Conservation (phyloP, 129 eudicot genomes). For the Saposhnikovia divaricata region DNA sequence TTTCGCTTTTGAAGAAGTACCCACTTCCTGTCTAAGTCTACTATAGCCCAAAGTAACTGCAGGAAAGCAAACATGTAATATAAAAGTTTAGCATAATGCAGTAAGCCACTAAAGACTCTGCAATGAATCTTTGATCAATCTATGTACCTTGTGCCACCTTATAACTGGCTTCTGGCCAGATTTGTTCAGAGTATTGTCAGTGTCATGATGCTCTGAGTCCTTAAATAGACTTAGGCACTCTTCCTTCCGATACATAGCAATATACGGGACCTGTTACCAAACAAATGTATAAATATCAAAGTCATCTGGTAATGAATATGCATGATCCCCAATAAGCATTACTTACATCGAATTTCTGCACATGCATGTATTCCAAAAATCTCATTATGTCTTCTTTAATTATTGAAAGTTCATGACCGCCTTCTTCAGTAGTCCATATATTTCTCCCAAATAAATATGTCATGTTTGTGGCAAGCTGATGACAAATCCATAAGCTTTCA, state of each 20-base stretch:
- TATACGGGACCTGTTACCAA: constrained; percentile 50
- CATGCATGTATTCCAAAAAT: constrained; percentile 65
- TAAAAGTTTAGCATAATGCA: neutral
- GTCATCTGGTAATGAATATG: neutral
- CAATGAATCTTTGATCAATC: neutral
- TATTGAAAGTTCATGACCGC: constrained; percentile 35
- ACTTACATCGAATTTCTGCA: constrained; percentile 73
- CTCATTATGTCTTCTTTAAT: constrained; percentile 53
- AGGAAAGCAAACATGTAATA: neutral
- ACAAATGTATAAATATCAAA: neutral
- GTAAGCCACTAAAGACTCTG: neutral
- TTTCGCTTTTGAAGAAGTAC: constrained; percentile 78
- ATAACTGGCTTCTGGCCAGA: constrained; percentile 53
- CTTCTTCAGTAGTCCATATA: constrained; percentile 33
- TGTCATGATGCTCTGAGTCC: constrained; percentile 40
- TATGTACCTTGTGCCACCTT: constrained; percentile 71
- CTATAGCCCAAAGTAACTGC: constrained; percentile 77
- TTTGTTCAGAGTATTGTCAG: constrained; percentile 27
- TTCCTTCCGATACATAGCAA: constrained; percentile 86
- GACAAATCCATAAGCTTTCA: constrained; percentile 71
- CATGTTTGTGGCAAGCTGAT: constrained; percentile 49
- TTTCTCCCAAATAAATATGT: constrained; percentile 32
- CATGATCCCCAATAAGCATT: neutral
- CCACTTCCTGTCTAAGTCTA: constrained; percentile 85
- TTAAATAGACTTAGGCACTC: constrained; percentile 61